phyloP scores from a whole-genome alignment of 2,329 filamentous ascomycete genomes.

The Paracorniculantispora psalliotae region DNA sequence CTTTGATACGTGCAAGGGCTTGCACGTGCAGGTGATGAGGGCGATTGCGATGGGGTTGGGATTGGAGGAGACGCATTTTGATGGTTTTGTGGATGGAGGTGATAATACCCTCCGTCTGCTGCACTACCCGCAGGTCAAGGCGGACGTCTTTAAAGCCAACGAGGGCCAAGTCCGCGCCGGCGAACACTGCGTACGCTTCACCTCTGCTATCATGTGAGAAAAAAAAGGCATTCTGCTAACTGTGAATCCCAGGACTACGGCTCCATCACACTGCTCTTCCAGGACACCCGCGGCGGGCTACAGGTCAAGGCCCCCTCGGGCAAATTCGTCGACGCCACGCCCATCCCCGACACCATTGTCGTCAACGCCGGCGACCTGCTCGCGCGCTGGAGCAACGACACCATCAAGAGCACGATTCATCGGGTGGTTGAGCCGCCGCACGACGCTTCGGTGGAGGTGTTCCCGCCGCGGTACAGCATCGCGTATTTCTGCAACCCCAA shows the following conservation, averaged over 20 bases:
- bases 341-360: conserved; percentile 76
- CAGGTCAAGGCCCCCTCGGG: conserved; percentile 66
- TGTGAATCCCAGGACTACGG: conserved; percentile 45
- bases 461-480: conserved; percentile 79
- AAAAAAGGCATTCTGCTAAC: too few relatives aligned
- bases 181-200: conserved; percentile 61
- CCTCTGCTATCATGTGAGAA: too few relatives aligned
- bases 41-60: conserved; percentile 80
- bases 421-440: conserved; percentile 81
- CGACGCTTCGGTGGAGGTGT: conserved; percentile 39
- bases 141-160: conserved; percentile 60
- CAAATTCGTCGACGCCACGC: conserved; percentile 75
- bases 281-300: conserved; percentile 51
- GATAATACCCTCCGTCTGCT: conserved; percentile 70
- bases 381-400: conserved; percentile 85
- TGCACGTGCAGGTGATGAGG: conserved; percentile 77
- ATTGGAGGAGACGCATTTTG: conserved; percentile 68
- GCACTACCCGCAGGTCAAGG: conserved; percentile 68
- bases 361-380: conserved; percentile 87
- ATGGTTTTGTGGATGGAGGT: conserved; percentile 63
- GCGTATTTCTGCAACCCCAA: conserved; percentile 69
- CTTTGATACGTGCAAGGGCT: conserved; percentile 64
- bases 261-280: conserved; percentile 58
- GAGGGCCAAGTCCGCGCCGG: conserved; percentile 70
- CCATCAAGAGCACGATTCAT: conserved; percentile 85